phyloP scores from a whole-genome alignment of 352 stramenopile species.

The Blastocystis sp. region DNA sequence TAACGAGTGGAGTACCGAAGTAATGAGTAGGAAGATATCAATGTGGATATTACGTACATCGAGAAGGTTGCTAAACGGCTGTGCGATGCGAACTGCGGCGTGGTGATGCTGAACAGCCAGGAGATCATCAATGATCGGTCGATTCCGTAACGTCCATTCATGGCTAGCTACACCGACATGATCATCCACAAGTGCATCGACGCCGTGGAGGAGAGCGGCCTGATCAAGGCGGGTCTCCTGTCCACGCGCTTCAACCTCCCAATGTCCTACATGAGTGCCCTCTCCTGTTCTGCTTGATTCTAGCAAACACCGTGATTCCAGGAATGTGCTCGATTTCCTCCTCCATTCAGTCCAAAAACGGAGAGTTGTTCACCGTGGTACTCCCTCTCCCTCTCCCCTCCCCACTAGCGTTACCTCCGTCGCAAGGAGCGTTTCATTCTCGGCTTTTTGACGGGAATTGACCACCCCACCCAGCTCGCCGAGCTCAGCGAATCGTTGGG shows the following conservation, averaged over 20 bases:
- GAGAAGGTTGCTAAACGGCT: slow-evolving; percentile 37
- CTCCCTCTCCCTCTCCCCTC: not conserved
- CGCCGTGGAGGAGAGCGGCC: not conserved
- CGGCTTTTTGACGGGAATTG: not conserved
- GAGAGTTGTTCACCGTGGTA: slow-evolving; percentile 49
- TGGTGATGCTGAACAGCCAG: slow-evolving; percentile 15
- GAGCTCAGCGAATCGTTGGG: slow-evolving; percentile 39
- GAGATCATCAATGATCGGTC: slow-evolving; percentile 47
- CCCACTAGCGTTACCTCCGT: slow-evolving; percentile 27
- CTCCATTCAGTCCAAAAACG: slow-evolving; percentile 6
- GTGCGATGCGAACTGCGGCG: slow-evolving; percentile 1
- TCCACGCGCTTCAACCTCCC: slow-evolving; percentile 36
- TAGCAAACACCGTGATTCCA: slow-evolving; percentile 23
- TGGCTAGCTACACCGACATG: slow-evolving; percentile 15
- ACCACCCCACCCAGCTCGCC: not conserved
- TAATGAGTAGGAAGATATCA: slow-evolving; percentile 22
- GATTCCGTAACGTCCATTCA: not conserved
- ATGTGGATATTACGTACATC: slow-evolving; percentile 62
- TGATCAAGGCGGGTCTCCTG: slow-evolving; percentile 42
- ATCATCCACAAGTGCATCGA: slow-evolving; percentile 6
- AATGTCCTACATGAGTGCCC: slow-evolving; percentile 7
- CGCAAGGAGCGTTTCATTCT: slow-evolving; percentile 16
- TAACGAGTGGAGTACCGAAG: slow-evolving; percentile 1
- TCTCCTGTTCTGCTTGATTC: not conserved
- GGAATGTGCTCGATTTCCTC: not conserved